Evolutionary conservation across 345 rosid species (phyloP), one percentile per base, ranked within the genome.

Genomic region (Lepidium didymum): DNA sequence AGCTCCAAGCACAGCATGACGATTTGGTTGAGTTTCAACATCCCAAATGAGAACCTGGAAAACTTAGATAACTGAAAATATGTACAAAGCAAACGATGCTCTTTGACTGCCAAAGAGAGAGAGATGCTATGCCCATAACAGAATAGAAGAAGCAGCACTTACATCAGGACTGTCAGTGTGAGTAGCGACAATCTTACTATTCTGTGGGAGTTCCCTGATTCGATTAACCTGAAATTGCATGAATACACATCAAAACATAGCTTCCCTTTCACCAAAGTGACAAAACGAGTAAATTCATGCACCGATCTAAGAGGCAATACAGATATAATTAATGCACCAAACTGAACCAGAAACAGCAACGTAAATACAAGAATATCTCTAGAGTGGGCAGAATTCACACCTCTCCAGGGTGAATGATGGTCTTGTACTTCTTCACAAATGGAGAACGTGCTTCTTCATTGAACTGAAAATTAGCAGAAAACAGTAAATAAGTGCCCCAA

Each of bases 111-210:
- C 37, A 64, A 33, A 68, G 59, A 7, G 27, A n/a, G 12, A 58
- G 5, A 18, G 43, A 59, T 44, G 31, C 31, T 29, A 45, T 36
- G 37, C 36, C 31, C 33, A 46, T 19, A 62, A 56, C 58, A 62
- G 44, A 61, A 44, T 11, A 40, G 45, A 45, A 29, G 47, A 37
- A 44, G 45, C 13, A 61, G 31, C 0, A 23, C 85, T 78, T 81
- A 91, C 99, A 80, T 95, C 99, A 69, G 99, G 97, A 75, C 97
- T 75, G 76, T 95, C 99, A n/a, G 99, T 95, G 74, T 95, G 99
- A 52, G 99, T 95, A 63, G 99, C 99, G 50, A 91, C 93, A 67
- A 95, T 91, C 79, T 85, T 86, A 68, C 93, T 83, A 55, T 89
- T 89, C 68, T 89, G 97, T 11, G 96, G 96, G 40, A 95, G 96